Evolutionary conservation across 106 monocot species (phyloP).

Genomic region (Allium fistulosum): DNA sequence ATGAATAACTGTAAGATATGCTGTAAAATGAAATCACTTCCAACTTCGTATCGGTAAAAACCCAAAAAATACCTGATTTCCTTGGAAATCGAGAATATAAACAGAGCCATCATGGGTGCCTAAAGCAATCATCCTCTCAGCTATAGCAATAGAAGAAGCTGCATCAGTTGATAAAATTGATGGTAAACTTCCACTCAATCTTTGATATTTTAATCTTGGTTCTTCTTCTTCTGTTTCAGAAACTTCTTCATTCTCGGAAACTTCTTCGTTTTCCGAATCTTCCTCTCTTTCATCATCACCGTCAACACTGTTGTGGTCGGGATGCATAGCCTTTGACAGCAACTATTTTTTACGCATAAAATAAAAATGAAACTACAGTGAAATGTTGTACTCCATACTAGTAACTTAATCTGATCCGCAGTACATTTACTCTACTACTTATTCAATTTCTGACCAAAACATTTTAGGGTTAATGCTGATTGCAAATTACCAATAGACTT

Average conservation of each 20-base stretch:
- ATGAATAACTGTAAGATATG: too few species aligned
- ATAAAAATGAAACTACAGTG: too few species aligned
- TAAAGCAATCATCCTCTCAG: slow-evolving; percentile 93
- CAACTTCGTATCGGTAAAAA: not conserved
- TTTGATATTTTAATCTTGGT: slow-evolving; percentile 95
- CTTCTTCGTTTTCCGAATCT: slow-evolving; percentile 48
- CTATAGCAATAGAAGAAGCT: slow-evolving; percentile 66
- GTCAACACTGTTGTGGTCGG: slow-evolving; percentile 36
- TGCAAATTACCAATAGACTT: too few species aligned
- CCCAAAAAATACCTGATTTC: slow-evolving; percentile 64
- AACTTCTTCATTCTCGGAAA: slow-evolving; percentile 30
- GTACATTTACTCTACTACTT: too few species aligned
- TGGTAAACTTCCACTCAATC: slow-evolving; percentile 87
- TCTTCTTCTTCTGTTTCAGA: slow-evolving; percentile 75
- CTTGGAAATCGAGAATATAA: slow-evolving; percentile 97
- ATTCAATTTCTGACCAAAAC: too few species aligned
- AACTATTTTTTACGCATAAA: too few species aligned
- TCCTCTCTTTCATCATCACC: slow-evolving; percentile 58
- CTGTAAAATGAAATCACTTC: not conserved
- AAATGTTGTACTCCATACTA: too few species aligned
- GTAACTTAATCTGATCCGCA: too few species aligned
- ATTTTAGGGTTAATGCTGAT: too few species aligned
- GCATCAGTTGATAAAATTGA: slow-evolving; percentile 75
- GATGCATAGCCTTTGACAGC: too few species aligned
- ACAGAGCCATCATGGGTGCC: slow-evolving; percentile 89